Percentiles rank a stretch among this genome's conserved stretches.
These are phyloP conservation scores for Fusarium sp. DNA, from an alignment of 2,329 filamentous ascomycete genomes.

Conservation along the genomic window DNA sequence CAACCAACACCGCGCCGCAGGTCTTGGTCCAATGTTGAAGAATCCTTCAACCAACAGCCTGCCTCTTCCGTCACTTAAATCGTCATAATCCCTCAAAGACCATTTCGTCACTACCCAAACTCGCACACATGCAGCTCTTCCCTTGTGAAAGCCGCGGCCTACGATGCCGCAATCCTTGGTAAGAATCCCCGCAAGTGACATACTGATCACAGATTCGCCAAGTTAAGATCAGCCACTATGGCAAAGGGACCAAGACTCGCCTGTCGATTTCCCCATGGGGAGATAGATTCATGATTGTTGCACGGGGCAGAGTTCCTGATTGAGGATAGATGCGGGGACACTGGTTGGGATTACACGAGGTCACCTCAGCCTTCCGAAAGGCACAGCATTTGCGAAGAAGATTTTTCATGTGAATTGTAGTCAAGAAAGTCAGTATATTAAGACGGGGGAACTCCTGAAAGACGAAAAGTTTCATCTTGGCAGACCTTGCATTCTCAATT, in stretches of 20 bases:
- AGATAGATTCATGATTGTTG: constrained; percentile 15
- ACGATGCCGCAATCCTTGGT: constrained; percentile 28
- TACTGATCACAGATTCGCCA: constrained; percentile 26
- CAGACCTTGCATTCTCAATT: constrained; percentile 27
- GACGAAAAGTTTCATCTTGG: constrained; percentile 8
- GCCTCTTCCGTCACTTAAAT: constrained; percentile 11
- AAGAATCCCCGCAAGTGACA: constrained; percentile 7
- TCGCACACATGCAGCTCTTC: constrained; percentile 21
- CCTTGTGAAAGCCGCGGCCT: constrained; percentile 31
- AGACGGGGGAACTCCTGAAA: constrained; percentile 11
- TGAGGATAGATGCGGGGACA: constrained; percentile 40
- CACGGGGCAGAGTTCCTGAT: constrained; percentile 33
- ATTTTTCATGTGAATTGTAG: constrained; percentile 35
- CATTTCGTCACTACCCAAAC: neutral
- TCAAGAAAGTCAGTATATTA: constrained; percentile 25
- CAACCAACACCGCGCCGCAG: neutral
- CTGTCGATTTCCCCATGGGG: constrained; percentile 34
- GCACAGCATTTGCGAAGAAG: neutral
- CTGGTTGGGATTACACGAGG: constrained; percentile 35
- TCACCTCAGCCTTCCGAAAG: constrained; percentile 30
- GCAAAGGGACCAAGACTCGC: constrained; percentile 23
- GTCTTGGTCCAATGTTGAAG: neutral
- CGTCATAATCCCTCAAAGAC: constrained; percentile 12
- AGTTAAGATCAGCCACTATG: constrained; percentile 22
- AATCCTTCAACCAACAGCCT: constrained; percentile 5